A percentile compares a stretch with the other conserved stretches of the same genome.
phyloP scores from a whole-genome alignment of 805 yeast species.

The Kluyveromyces dobzhanskii region DNA sequence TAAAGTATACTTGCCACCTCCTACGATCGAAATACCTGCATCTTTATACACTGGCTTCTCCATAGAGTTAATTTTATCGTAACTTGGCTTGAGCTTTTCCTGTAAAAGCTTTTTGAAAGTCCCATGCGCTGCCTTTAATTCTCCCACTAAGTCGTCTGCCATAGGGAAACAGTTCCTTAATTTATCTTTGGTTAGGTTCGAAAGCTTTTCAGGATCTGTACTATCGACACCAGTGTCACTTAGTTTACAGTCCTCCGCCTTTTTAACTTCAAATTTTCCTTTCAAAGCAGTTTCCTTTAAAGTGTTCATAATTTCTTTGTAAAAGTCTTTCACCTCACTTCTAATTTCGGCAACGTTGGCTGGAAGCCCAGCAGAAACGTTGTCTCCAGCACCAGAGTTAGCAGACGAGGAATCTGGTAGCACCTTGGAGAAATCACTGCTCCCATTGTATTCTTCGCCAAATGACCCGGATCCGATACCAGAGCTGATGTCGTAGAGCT shows the following conservation, averaged over 20 bases:
- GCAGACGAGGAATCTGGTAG: too few relatives aligned
- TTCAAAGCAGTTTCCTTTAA: slow-evolving; percentile 18
- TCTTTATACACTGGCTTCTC: slow-evolving; percentile 31
- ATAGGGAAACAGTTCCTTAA: slow-evolving; percentile 21
- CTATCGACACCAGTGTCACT: slow-evolving; percentile 18
- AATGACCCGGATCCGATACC: too few relatives aligned
- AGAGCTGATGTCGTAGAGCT: neutral
- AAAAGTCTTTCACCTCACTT: slow-evolving; percentile 12
- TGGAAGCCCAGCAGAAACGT: too few relatives aligned
- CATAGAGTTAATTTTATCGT: neutral
- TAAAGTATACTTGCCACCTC: slow-evolving; percentile 75
- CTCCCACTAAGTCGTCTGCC: slow-evolving; percentile 10
- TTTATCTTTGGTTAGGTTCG: slow-evolving; percentile 13
- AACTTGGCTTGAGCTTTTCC: slow-evolving; percentile 13
- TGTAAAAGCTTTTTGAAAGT: slow-evolving; percentile 12
- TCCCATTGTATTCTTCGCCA: too few relatives aligned
- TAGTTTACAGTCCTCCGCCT: slow-evolving; percentile 11
- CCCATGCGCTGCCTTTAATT: slow-evolving; percentile 15
- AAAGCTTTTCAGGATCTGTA: slow-evolving; percentile 16
- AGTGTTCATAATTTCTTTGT: slow-evolving; percentile 16
- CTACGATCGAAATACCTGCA: slow-evolving; percentile 48
- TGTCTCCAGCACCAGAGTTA: too few relatives aligned
- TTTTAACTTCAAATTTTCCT: slow-evolving; percentile 16
- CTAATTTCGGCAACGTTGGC: too few relatives aligned
- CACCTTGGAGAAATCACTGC: too few relatives aligned